These are phyloP conservation scores for Cupressus sempervirens DNA, from an alignment of 75 land plant genomes.

Conservation along the genomic window DNA sequence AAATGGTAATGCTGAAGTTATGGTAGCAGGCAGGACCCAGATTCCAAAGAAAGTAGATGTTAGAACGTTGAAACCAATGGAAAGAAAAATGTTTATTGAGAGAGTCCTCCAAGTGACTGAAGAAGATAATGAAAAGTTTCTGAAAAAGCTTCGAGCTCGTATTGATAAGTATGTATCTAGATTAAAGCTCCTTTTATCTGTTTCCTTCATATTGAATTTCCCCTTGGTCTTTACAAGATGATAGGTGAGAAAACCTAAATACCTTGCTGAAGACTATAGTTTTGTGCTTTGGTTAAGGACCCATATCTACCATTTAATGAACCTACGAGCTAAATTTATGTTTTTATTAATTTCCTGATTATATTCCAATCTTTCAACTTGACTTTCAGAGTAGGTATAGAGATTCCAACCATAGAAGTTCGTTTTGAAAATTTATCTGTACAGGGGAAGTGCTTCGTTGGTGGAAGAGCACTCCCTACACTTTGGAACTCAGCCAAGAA, in stretches of 20 bases:
- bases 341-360: background rate
- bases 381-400: slow-evolving; percentile 59
- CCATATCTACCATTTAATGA: background rate
- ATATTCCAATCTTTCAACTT: background rate
- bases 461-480: slow-evolving; percentile 66
- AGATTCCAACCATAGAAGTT: slow-evolving; percentile 71
- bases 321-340: background rate
- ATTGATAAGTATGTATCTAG: slow-evolving; percentile 45
- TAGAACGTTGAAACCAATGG: slow-evolving; percentile 32
- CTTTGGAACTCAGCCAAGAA: slow-evolving; percentile 45
- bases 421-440: slow-evolving; percentile 64
- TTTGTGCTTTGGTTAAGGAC: background rate
- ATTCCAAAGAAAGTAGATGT: slow-evolving; percentile 43
- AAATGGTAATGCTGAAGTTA: background rate
- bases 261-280: background rate
- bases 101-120: slow-evolving; percentile 63
- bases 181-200: background rate
- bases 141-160: slow-evolving; percentile 56
- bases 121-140: slow-evolving; percentile 75
- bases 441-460: slow-evolving; percentile 60
- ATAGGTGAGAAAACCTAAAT: background rate
- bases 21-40: background rate
- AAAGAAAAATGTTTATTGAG: slow-evolving; percentile 49
- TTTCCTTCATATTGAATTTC: too few species aligned
- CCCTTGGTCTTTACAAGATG: background rate